Percentiles rank a stretch among this genome's conserved stretches.
These are phyloP conservation scores for Lichtheimia corymbifera DNA, from an alignment of 371 early-diverging fungal genomes.

Conservation along the genomic window DNA sequence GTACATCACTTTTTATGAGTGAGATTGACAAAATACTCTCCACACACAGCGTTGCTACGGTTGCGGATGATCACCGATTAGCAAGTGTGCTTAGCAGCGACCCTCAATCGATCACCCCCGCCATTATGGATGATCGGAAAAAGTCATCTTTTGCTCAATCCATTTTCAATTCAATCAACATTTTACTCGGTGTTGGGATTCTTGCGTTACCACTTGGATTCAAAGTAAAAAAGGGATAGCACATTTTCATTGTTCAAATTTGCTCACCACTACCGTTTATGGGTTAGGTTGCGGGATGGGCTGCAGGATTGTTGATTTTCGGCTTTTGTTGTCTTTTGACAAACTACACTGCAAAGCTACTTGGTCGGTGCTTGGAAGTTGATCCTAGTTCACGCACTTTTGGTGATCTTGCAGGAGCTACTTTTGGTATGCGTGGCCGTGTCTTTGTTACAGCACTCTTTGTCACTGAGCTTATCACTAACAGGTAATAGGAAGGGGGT, in stretches of 20 bases:
- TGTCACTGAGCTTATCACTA: constrained; percentile 65
- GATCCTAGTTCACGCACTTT: constrained; percentile 54
- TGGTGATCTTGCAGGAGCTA: constrained; percentile 68
- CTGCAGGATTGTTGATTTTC: constrained; percentile 58
- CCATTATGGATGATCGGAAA: constrained; percentile 11
- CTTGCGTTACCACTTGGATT: constrained; percentile 65
- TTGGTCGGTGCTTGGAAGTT: constrained; percentile 60
- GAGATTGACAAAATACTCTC: constrained; percentile 31
- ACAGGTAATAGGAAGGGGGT: constrained; percentile 34
- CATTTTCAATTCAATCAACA: constrained; percentile 63
- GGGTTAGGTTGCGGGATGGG: constrained; percentile 62
- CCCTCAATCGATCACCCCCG: not conserved
- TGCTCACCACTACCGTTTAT: not conserved
- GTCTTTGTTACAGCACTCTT: constrained; percentile 54
- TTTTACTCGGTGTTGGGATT: constrained; percentile 67
- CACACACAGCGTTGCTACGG: constrained; percentile 28
- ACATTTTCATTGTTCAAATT: not conserved
- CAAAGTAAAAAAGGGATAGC: constrained; percentile 28
- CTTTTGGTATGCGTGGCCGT: constrained; percentile 68
- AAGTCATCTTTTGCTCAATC: constrained; percentile 54
- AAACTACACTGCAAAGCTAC: constrained; percentile 65
- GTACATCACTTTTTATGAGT: constrained; percentile 27
- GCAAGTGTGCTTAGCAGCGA: constrained; percentile 2
- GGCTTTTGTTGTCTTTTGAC: constrained; percentile 56
- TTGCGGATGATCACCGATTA: constrained; percentile 38